Evolutionary conservation across 345 rosid genomes (phyloP).

Genomic region (Cardamine chenopodiifolia): DNA sequence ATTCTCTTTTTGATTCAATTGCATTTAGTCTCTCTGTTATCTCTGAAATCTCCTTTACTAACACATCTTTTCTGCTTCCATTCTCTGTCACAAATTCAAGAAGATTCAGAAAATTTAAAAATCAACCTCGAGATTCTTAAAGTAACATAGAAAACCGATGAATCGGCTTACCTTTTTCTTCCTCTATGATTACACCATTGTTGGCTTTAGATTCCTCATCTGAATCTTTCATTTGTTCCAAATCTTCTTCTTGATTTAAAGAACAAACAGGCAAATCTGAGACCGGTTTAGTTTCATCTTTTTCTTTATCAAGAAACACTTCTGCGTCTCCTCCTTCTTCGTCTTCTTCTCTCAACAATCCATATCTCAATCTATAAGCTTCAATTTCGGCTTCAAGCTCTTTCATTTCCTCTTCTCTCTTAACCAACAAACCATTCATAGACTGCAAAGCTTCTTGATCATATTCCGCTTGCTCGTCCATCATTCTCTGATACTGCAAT

Average conservation of each 20-base stretch:
- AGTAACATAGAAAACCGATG: neutral
- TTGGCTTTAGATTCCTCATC: constrained; percentile 12
- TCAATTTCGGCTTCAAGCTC: constrained; percentile 67
- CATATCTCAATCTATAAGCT: constrained; percentile 62
- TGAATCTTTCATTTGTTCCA: constrained; percentile 42
- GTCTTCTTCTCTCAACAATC: constrained; percentile 46
- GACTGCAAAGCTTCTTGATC: constrained; percentile 91
- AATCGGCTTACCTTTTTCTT: constrained; percentile 21
- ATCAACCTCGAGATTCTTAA: constrained; percentile 1
- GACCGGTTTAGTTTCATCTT: constrained; percentile 25
- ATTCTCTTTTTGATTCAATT: constrained; percentile 50
- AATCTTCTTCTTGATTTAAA: constrained; percentile 33
- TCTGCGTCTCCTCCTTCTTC: constrained; percentile 20
- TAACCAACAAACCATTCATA: constrained; percentile 54
- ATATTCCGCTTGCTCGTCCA: constrained; percentile 96
- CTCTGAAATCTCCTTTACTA: constrained; percentile 45
- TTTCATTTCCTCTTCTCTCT: constrained; percentile 69
- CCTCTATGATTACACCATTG: constrained; percentile 21
- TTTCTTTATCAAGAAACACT: constrained; percentile 41
- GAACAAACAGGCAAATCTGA: constrained; percentile 31
- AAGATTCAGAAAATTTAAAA: constrained; percentile 15
- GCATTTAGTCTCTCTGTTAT: constrained; percentile 48
- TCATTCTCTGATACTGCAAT: constrained; percentile 97
- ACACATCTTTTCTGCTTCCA: constrained; percentile 29
- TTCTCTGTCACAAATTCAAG: constrained; percentile 27